Conservation (phyloP, 495 filamentous ascomycete genomes). For the Achaetomiella virescens region DNA sequence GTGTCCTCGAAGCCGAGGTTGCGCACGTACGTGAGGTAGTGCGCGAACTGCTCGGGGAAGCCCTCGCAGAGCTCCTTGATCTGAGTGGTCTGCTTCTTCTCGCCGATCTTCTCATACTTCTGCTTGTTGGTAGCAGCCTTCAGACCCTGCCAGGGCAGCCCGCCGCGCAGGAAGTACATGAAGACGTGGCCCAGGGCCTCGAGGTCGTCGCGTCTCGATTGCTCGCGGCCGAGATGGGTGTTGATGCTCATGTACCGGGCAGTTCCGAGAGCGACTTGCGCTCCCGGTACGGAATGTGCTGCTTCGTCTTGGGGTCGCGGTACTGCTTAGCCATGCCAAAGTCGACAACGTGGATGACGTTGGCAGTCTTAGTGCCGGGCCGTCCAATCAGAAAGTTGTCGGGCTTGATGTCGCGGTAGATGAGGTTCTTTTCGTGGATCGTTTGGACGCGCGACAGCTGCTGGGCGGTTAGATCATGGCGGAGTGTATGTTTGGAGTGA, state of each 20-base stretch:
- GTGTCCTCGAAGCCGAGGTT: slow-evolving; percentile 98
- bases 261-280: slow-evolving; percentile 96
- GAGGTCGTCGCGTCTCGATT: slow-evolving; percentile 92
- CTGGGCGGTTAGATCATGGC: slow-evolving; percentile 1
- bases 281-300: slow-evolving; percentile 98
- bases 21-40: slow-evolving; percentile 93
- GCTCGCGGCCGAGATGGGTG: slow-evolving; percentile 92
- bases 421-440: slow-evolving; percentile 99
- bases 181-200: slow-evolving; percentile 97
- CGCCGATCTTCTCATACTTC: slow-evolving; percentile 99
- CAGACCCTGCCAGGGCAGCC: slow-evolving; percentile 95
- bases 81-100: slow-evolving; percentile 97
- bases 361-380: slow-evolving; percentile 85
- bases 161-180: slow-evolving; percentile 97
- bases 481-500: background rate
- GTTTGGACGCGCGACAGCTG: slow-evolving; percentile 94
- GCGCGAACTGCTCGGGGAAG: slow-evolving; percentile 96
- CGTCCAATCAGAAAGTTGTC: slow-evolving; percentile 99
- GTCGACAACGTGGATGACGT: slow-evolving; percentile 98
- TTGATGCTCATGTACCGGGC: slow-evolving; percentile 99
- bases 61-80: slow-evolving; percentile 97
- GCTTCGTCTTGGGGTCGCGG: slow-evolving; percentile 96
- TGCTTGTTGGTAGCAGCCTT: slow-evolving; percentile 99
- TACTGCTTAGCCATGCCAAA: slow-evolving; percentile 99
- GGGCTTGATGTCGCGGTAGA: slow-evolving; percentile 98